Evolutionary conservation across 1,284 basidiomycete species (phyloP).

Genomic region (Trametes hirsuta): DNA sequence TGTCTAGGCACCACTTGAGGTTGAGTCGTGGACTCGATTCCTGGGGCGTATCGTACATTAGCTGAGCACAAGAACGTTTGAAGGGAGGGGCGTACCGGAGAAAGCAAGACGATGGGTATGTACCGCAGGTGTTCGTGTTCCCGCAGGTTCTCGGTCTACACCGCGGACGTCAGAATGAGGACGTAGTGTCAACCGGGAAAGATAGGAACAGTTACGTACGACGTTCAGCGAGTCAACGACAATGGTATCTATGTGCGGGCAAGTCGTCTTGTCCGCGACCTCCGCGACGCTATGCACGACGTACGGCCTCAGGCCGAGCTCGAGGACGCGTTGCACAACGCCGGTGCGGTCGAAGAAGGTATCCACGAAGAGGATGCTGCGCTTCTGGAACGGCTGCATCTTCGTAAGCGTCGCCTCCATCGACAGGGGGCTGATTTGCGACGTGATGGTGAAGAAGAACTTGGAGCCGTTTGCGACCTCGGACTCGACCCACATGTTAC

Average conservation of each 20-base stretch:
- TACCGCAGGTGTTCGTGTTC: slow-evolving; percentile 95
- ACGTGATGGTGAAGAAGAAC: slow-evolving; percentile 97
- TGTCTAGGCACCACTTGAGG: slow-evolving; percentile 89
- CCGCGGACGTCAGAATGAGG: slow-evolving; percentile 4
- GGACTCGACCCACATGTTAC: slow-evolving; percentile 98
- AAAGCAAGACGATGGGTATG: slow-evolving; percentile 95
- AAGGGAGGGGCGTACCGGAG: slow-evolving; percentile 51
- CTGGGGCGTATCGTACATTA: slow-evolving; percentile 10
- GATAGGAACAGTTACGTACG: slow-evolving; percentile 52
- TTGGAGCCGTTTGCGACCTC: slow-evolving; percentile 91
- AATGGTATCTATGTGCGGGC: slow-evolving; percentile 94
- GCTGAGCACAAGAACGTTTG: neutral
- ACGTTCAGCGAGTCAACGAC: slow-evolving; percentile 88
- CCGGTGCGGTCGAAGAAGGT: slow-evolving; percentile 80
- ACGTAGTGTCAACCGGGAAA: neutral
- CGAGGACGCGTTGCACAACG: slow-evolving; percentile 79
- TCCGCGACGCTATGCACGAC: slow-evolving; percentile 80
- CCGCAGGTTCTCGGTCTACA: slow-evolving; percentile 83
- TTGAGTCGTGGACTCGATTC: slow-evolving; percentile 70
- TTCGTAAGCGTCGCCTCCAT: slow-evolving; percentile 75
- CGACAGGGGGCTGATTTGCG: slow-evolving; percentile 77
- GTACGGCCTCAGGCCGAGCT: slow-evolving; percentile 83
- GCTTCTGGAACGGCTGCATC: slow-evolving; percentile 77
- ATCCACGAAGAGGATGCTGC: slow-evolving; percentile 90
- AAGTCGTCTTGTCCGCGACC: slow-evolving; percentile 80